Evolutionary conservation across 257 asterid species (phyloP).

Genomic region (Sherardia arvensis): DNA sequence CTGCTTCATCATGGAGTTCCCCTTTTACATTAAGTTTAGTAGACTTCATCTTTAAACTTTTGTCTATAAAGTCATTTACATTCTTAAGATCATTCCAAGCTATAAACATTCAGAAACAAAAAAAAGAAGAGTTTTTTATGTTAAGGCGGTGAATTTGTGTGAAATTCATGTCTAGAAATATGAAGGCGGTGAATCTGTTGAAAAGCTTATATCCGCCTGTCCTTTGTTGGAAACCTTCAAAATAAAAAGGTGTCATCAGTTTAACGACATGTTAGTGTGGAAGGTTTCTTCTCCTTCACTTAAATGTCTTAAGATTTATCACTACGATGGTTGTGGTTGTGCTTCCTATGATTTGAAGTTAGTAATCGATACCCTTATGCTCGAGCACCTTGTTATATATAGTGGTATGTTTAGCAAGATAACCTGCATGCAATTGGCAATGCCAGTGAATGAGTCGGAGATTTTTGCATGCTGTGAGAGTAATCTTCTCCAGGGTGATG

Average conservation of each 20-base stretch:
- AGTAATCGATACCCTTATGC: constrained; percentile 3
- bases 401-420: not conserved
- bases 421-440: not conserved
- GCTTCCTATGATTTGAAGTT: not conserved
- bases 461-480: not conserved
- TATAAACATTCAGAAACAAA: too few species aligned
- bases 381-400: not conserved
- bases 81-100: too few species aligned
- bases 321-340: not conserved
- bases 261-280: not conserved
- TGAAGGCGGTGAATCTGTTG: not conserved
- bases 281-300: not conserved
- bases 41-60: too few species aligned
- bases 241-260: not conserved
- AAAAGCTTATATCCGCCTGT: not conserved
- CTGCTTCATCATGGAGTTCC: too few species aligned
- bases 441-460: not conserved
- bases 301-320: not conserved
- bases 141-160: too few species aligned
- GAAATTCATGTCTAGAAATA: too few species aligned
- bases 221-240: not conserved
- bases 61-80: too few species aligned
- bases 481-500: not conserved
- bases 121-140: too few species aligned
- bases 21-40: too few species aligned